phyloP scores from a whole-genome alignment of 768 basidiomycete species.

The Rhizopogon rudus region DNA sequence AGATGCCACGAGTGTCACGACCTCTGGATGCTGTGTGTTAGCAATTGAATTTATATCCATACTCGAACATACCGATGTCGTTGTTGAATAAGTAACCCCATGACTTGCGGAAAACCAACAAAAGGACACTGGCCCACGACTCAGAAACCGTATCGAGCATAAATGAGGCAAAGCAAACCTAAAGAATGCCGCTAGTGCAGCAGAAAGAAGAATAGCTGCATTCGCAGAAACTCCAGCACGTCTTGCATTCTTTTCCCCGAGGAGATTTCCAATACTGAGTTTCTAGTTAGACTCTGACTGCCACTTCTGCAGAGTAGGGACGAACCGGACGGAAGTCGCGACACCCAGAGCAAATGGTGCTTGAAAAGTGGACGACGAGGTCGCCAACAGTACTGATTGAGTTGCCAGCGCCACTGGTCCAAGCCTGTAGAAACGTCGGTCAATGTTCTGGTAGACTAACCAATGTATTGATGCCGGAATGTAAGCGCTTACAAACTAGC shows the following conservation, averaged over 20 bases:
- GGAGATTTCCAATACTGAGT: conserved; percentile 75
- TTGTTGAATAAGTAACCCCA: conserved; percentile 80
- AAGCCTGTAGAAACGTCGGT: conserved; percentile 42
- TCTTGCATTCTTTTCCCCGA: conserved; percentile 72
- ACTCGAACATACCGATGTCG: conserved; percentile 41
- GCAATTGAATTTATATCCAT: neutral
- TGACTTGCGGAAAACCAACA: conserved; percentile 52
- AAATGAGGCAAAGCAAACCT: conserved; percentile 36
- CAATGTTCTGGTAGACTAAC: neutral
- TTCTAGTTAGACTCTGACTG: neutral
- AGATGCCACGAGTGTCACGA: conserved; percentile 38
- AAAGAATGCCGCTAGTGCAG: conserved; percentile 54
- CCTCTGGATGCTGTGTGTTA: conserved; percentile 9
- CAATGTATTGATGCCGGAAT: neutral
- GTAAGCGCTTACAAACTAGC: conserved; percentile 41
- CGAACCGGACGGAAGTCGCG: conserved; percentile 79
- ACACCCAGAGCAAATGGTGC: conserved; percentile 78
- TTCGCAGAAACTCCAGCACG: conserved; percentile 69
- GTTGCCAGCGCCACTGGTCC: conserved; percentile 81
- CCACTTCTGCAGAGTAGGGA: neutral
- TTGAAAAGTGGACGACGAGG: conserved; percentile 74
- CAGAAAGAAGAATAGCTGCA: conserved; percentile 58
- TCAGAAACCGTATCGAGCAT: neutral
- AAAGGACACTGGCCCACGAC: conserved; percentile 36
- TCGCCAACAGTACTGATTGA: conserved; percentile 80